phyloP scores from a whole-genome alignment of 1,139 yeast species.

The Maudiozyma humilis region DNA sequence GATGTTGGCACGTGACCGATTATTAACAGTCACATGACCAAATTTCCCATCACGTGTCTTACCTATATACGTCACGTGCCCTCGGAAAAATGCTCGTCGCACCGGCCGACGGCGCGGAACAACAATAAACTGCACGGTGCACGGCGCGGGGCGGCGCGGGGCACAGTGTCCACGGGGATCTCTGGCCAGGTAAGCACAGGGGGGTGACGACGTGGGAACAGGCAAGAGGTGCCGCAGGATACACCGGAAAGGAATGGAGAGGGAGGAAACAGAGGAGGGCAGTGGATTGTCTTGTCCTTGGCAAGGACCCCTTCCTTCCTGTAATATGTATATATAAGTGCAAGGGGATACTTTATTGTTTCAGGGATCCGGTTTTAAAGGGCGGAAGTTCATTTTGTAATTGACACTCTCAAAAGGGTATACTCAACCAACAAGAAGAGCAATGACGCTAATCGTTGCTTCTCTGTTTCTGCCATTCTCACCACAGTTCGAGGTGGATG shows the following conservation, averaged over 20 bases:
- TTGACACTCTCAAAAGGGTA: no score
- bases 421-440: no score
- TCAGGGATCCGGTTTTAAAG: no score
- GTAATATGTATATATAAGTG: no score
- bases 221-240: neutral
- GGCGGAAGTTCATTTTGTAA: no score
- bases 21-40: neutral
- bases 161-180: neutral
- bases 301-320: no score
- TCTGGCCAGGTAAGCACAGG: neutral
- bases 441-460: constrained; percentile 30
- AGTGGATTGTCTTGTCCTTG: constrained; percentile 12
- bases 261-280: neutral
- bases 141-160: neutral
- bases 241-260: no score
- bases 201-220: neutral
- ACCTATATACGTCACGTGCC: neutral
- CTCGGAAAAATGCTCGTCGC: neutral
- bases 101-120: neutral
- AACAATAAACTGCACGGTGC: neutral
- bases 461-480: constrained; percentile 30
- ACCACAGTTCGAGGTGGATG: constrained; percentile 30
- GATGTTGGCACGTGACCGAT: neutral
- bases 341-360: no score
- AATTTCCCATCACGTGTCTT: no score